A percentile compares a stretch with the other conserved stretches of the same genome.
Conservation (phyloP, 192 early-diverging fungal species). For the Coemansia sp. region DNA sequence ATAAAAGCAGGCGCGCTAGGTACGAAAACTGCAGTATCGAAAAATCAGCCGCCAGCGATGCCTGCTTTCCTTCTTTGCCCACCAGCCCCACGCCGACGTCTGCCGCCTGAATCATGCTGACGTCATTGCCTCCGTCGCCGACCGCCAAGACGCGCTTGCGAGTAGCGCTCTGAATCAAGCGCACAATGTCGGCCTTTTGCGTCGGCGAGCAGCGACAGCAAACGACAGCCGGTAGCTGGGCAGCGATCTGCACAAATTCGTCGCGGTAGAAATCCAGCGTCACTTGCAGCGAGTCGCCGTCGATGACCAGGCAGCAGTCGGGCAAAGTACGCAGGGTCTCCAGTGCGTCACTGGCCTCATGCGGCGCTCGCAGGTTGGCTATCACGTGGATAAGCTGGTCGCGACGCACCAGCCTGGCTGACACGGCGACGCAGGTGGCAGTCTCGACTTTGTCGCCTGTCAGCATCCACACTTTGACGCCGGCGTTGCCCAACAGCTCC, state of each 20-base stretch:
- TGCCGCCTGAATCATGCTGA: constrained; percentile 96
- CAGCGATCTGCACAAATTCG: constrained; percentile 80
- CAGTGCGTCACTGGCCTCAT: constrained; percentile 64
- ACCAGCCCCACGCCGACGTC: constrained; percentile 97
- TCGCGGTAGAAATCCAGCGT: constrained; percentile 73
- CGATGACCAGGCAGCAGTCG: constrained; percentile 87
- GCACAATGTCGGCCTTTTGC: constrained; percentile 93
- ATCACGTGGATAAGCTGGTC: constrained; percentile 87
- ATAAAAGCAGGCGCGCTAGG: constrained; percentile 84
- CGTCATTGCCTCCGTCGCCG: constrained; percentile 97
- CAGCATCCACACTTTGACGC: constrained; percentile 96
- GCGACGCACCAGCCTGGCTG: constrained; percentile 85
- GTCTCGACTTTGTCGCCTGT: constrained; percentile 99
- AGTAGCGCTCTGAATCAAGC: constrained; percentile 74
- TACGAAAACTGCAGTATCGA: constrained; percentile 88
- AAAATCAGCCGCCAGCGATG: constrained; percentile 93
- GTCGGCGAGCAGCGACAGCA: constrained; percentile 96
- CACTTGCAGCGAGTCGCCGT: constrained; percentile 87
- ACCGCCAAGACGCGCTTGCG: constrained; percentile 83
- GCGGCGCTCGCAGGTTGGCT: constrained; percentile 61
- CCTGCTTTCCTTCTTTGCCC: constrained; percentile 95
- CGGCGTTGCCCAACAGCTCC: constrained; percentile 88
- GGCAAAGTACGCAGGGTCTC: constrained; percentile 68
- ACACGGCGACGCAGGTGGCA: constrained; percentile 93
- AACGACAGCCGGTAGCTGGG: constrained; percentile 82